Evolutionary conservation across 805 yeast species (phyloP), one percentile per base, ranked within the genome.

Genomic region (Saccharomycopsis javanensis): DNA sequence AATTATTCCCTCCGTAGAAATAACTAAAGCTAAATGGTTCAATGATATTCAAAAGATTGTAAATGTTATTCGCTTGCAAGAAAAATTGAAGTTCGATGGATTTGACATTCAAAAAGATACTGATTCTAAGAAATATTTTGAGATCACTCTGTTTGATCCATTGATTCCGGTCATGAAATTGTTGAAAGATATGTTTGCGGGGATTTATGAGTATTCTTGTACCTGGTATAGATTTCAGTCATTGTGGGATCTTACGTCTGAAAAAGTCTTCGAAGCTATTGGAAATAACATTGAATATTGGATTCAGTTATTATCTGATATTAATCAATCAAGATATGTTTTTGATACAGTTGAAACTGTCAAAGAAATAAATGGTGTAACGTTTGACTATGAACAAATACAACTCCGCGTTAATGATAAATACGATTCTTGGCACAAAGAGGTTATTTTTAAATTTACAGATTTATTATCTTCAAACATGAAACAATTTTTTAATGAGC

Each of bases 401-500:
- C 86, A 82, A 59, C 66, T 77, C 0, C 69, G 81, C 37, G 73
- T 82, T 5, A 71, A 69, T 38, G 67, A 81, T 2, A 81, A 79
- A 62, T 84, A 79, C 69, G 85, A 82, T 58, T 61, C 66, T 1
- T 85, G 88, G 81, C 85, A 82, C 60, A 71, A 69, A 45, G 73
- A 73, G 1, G 65, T 82, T 5, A 48, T 77, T 6, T 59, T 62
- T 1, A 66, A 66, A 31, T 79, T 82, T 67, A 69, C 80, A 2
- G 67, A 65, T 1, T 63, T 69, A 18, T 64, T 83, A 42, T 65
- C 64, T 5, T 59, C 62, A 0, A 56, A 66, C 1, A 70, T 77
- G 54, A 65, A 58, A 8, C 59, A 61, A 1, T 62, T 76, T 1
- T 68, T 72, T 48, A 54, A 64, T 0, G 67, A 67, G 1, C 57